Conservation (phyloP, 441 rosid genomes). For the Pelargonium myrrhifolium region DNA sequence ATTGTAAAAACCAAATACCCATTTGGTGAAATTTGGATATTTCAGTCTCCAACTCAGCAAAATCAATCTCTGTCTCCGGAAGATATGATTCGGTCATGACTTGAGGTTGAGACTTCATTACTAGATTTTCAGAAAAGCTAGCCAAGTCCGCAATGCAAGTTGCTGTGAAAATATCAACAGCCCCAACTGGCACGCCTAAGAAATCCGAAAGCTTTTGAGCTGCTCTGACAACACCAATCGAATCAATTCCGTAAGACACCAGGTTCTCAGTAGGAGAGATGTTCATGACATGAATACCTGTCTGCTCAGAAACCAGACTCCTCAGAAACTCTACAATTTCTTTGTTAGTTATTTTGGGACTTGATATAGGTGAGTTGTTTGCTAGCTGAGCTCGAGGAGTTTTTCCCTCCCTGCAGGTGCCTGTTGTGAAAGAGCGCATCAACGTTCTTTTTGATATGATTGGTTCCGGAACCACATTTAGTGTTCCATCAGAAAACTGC, state of each 20-base stretch:
- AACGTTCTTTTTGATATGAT: slow-evolving; percentile 27
- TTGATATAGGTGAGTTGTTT: slow-evolving; percentile 22
- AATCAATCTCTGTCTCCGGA: slow-evolving; percentile 28
- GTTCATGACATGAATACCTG: slow-evolving; percentile 35
- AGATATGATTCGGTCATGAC: slow-evolving; percentile 21
- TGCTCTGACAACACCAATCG: slow-evolving; percentile 66
- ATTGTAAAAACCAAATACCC: slow-evolving; percentile 38
- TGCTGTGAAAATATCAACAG: slow-evolving; percentile 67
- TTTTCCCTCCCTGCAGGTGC: slow-evolving; percentile 42
- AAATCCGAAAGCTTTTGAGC: slow-evolving; percentile 64
- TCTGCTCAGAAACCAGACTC: slow-evolving; percentile 46
- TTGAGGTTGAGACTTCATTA: slow-evolving; percentile 45
- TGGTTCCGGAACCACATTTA: slow-evolving; percentile 38
- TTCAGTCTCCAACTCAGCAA: slow-evolving; percentile 29
- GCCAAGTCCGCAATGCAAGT: slow-evolving; percentile 63
- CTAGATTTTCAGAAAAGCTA: slow-evolving; percentile 45
- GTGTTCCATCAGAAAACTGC: slow-evolving; percentile 49
- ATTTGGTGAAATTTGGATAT: slow-evolving; percentile 33
- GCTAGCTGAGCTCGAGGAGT: slow-evolving; percentile 33
- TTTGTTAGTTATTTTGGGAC: slow-evolving; percentile 27
- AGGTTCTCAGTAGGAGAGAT: slow-evolving; percentile 51
- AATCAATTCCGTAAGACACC: slow-evolving; percentile 63
- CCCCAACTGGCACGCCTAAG: slow-evolving; percentile 60
- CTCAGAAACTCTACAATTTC: slow-evolving; percentile 47
- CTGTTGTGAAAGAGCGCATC: slow-evolving; percentile 43